phyloP scores from a whole-genome alignment of 257 asterid species.

The Schizonepeta tenuifolia region DNA sequence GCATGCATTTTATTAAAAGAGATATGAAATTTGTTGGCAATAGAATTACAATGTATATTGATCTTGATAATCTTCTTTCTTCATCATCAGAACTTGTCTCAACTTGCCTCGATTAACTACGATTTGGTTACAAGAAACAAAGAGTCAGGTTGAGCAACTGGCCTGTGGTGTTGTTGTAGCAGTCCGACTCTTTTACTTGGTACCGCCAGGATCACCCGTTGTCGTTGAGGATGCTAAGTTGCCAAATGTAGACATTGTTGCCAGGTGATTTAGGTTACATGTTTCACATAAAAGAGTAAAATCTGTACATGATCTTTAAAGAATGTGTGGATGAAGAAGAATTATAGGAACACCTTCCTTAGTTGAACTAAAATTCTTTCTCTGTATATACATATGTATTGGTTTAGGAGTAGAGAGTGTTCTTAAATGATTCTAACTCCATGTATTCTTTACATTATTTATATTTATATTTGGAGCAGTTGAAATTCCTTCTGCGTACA shows the following conservation, averaged over 20 bases:
- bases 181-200: slow-evolving; percentile 16
- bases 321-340: slow-evolving; percentile 21
- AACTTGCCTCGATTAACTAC: slow-evolving; percentile 83
- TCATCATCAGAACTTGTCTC: slow-evolving; percentile 73
- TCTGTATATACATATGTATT: slow-evolving; percentile 9
- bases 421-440: slow-evolving; percentile 18
- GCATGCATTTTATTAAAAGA: not conserved
- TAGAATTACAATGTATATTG: not conserved
- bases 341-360: slow-evolving; percentile 13
- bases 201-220: slow-evolving; percentile 21
- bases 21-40: not conserved
- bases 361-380: not conserved
- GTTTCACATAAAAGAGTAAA: not conserved
- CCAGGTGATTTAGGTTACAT: not conserved
- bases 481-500: slow-evolving; percentile 18
- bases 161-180: slow-evolving; percentile 25
- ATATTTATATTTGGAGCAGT: slow-evolving; percentile 16
- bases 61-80: not conserved
- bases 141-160: slow-evolving; percentile 54
- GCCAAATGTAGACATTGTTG: not conserved
- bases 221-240: slow-evolving; percentile 17
- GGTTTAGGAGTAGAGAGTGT: slow-evolving; percentile 17
- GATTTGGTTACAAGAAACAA: slow-evolving; percentile 67
- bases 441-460: not conserved
- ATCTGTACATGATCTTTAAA: slow-evolving; percentile 9